Conservation (phyloP, 768 basidiomycete genomes). For the Vishniacozyma victoriae region DNA sequence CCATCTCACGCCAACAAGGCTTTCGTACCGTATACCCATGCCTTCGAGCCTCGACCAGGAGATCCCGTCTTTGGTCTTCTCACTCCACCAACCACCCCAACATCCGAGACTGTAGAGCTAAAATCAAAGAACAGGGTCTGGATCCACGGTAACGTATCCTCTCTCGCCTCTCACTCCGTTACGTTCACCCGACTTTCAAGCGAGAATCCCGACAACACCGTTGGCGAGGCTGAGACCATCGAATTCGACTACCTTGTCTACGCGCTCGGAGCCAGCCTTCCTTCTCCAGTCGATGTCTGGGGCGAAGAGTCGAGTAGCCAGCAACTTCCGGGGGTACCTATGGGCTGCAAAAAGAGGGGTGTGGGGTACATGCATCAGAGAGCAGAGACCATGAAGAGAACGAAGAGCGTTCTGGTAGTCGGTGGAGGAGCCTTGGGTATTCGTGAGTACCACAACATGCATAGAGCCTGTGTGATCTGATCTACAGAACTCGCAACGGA, state of each 20-base stretch:
- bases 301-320: slow-evolving; percentile 1
- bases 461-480: background rate
- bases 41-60: slow-evolving; percentile 7
- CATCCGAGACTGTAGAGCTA: background rate
- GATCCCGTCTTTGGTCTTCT: slow-evolving; percentile 2
- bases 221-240: slow-evolving; percentile 35
- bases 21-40: slow-evolving; percentile 40
- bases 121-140: background rate
- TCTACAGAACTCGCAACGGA: slow-evolving; percentile 46
- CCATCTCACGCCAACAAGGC: slow-evolving; percentile 38
- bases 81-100: slow-evolving; percentile 5
- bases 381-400: slow-evolving; percentile 32
- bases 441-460: slow-evolving; percentile 24
- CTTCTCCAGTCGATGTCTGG: slow-evolving; percentile 44
- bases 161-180: slow-evolving; percentile 20
- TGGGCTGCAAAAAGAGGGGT: slow-evolving; percentile 43
- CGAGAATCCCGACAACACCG: slow-evolving; percentile 5
- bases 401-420: slow-evolving; percentile 45
- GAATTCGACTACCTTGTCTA: slow-evolving; percentile 44
- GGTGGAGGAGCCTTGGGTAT: slow-evolving; percentile 50
- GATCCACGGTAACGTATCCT: slow-evolving; percentile 16
- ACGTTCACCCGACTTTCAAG: slow-evolving; percentile 18
- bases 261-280: slow-evolving; percentile 42
- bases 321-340: background rate
- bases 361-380: slow-evolving; percentile 40